Conservation (phyloP, 352 stramenopile species). For the Phytopythium delawarense region DNA sequence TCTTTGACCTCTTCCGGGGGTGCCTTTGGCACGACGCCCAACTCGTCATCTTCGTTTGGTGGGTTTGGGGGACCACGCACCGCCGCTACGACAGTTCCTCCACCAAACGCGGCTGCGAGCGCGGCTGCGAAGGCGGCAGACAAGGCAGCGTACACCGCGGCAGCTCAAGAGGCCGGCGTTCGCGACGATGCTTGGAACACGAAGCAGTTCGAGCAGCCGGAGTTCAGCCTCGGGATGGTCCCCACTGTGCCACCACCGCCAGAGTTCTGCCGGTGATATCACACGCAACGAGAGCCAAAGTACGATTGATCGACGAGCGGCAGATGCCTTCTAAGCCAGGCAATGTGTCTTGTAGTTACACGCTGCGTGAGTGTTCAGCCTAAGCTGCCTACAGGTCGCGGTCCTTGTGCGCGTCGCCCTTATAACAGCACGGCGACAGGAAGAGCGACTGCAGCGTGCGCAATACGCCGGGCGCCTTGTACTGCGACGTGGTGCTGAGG, state of each 20-base stretch:
- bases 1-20: not conserved
- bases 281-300: not conserved
- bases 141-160: slow-evolving; percentile 5
- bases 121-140: slow-evolving; percentile 1
- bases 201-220: slow-evolving; percentile 45
- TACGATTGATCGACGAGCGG: not conserved
- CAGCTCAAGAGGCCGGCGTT: slow-evolving; percentile 18
- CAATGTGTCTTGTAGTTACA: not conserved
- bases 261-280: slow-evolving; percentile 39
- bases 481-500: slow-evolving; percentile 62
- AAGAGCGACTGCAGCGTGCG: slow-evolving; percentile 30
- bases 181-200: slow-evolving; percentile 63
- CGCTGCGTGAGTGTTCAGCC: not conserved
- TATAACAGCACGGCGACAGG: not conserved
- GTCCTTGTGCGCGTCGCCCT: not conserved
- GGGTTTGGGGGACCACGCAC: not conserved
- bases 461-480: slow-evolving; percentile 45
- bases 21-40: not conserved
- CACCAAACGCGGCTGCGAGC: not conserved
- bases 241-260: slow-evolving; percentile 49
- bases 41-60: slow-evolving; percentile 9
- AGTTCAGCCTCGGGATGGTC: slow-evolving; percentile 58
- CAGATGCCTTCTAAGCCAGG: not conserved
- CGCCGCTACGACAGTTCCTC: not conserved
- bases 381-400: not conserved